Evolutionary conservation across 371 early-diverging fungal species (phyloP).

Genomic region (Rhizomucor miehei): DNA sequence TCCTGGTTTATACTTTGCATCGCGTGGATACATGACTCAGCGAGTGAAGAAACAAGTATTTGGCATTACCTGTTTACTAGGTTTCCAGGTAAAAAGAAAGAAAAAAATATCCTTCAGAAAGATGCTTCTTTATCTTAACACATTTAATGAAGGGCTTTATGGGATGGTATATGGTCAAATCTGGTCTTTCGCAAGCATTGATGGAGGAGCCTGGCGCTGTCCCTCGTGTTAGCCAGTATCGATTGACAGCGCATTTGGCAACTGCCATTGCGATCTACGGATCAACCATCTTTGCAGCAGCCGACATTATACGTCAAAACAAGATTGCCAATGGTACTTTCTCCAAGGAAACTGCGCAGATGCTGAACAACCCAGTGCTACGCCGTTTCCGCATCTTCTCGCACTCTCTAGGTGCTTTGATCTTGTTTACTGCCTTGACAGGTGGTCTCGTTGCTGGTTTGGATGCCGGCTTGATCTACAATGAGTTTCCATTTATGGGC

Average conservation of each 20-base stretch:
- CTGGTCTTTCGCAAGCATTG: conserved; percentile 81
- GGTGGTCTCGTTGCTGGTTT: conserved; percentile 97
- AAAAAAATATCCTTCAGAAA: no score
- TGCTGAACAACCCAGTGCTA: conserved; percentile 57
- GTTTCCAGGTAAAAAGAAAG: conserved; percentile 74
- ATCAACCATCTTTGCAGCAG: conserved; percentile 73
- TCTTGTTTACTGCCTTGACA: conserved; percentile 87
- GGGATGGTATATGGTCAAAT: conserved; percentile 98
- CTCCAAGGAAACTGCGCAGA: conserved; percentile 27
- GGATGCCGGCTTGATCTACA: conserved; percentile 95
- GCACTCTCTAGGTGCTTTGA: conserved; percentile 61
- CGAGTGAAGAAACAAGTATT: conserved; percentile 65
- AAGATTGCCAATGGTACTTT: conserved; percentile 58
- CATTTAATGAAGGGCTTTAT: conserved; percentile 86
- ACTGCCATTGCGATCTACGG: conserved; percentile 88
- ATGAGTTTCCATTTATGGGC: conserved; percentile 95
- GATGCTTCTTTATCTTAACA: no score
- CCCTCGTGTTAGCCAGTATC: conserved; percentile 93
- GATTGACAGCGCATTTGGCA: conserved; percentile 90
- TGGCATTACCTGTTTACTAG: conserved; percentile 75
- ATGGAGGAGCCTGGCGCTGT: conserved; percentile 77
- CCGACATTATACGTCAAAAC: conserved; percentile 66
- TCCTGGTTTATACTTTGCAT: conserved; percentile 85
- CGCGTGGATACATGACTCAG: conserved; percentile 73
- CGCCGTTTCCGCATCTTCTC: conserved; percentile 60